phyloP scores from a whole-genome alignment of 176 grass and related monocot species.

The Rhynchospora pubera region DNA sequence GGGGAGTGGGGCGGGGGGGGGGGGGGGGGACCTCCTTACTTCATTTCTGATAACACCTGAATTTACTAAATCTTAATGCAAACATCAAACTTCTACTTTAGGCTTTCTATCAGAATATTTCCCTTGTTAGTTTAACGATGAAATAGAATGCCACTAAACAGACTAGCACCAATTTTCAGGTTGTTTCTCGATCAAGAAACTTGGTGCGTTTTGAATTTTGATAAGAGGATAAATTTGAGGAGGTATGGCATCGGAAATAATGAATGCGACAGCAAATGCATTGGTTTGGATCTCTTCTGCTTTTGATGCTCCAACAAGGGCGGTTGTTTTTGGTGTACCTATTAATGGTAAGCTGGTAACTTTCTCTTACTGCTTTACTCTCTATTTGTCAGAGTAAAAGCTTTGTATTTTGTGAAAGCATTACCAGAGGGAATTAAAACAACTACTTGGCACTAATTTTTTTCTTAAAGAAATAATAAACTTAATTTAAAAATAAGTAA shows the following conservation, averaged over 20 bases:
- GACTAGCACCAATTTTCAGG: not conserved
- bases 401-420: not conserved
- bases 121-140: not conserved
- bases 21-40: too few relatives aligned
- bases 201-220: not conserved
- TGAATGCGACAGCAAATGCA: conserved; percentile 51
- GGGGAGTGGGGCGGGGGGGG: too few relatives aligned
- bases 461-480: not conserved
- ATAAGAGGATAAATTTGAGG: not conserved
- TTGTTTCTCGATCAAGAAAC: not conserved
- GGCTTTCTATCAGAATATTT: not conserved
- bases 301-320: conserved; percentile 63
- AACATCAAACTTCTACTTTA: too few relatives aligned
- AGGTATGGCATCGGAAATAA: conserved; percentile 49
- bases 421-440: not conserved
- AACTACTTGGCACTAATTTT: not conserved
- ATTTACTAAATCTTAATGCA: too few relatives aligned
- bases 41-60: too few relatives aligned
- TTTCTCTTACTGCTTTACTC: not conserved
- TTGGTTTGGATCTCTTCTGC: conserved; percentile 56
- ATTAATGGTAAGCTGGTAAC: conserved; percentile 89
- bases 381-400: not conserved
- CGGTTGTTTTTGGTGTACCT: conserved; percentile 80
- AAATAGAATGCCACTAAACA: not conserved
- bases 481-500: not conserved